Base-by-base conservation (phyloP, 306 rosid species). In the Trifolium fragiferum region DNA sequence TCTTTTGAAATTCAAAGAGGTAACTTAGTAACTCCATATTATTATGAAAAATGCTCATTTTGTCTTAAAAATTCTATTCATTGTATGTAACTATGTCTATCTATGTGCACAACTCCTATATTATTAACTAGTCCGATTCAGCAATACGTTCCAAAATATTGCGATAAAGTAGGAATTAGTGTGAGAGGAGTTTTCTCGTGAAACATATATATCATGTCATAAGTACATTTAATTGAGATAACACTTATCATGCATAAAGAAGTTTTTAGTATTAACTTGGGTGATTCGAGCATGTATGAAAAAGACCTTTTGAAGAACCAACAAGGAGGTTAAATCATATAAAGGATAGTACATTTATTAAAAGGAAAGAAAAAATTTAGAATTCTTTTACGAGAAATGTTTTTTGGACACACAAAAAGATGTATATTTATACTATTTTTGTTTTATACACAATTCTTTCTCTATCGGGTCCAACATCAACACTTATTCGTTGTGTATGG, bases 1-100 rank as follows among this genome's bases (percentile, higher is more conserved):
- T 80, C 92, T 93, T 21, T 66, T 93, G 80, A 93, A 91, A 85
- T 93, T 93, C 76, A 83, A 81, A 51, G 98, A 93, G 97, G 98
- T 93, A 86, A 78, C 61, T 69, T 16, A 25, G 41, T 21, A 6
- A 58, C 54, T 74, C 12, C 73, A 60, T 68, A n/a, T n/a, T 25
- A 25, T 25, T 35, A 16, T 49, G 18, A 32, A 65, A 59, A 72
- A 63, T n/a, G 66, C 67, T 73, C 40, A 21, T 66, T 73, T 69
- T 61, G 51, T 55, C 19, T 61, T 49, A n/a, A 72, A 57, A 62
- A 38, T 40, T 72, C 37, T 14, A 46, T 67, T 63, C 21, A 75
- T 32, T 41, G 41, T 11, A 72, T 74, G 79, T 23, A 21, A 57
- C 27, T 51, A 51, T 51, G 58, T 19, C 7, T 51, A 50, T 32